Evolutionary conservation across 257 asterid genomes (phyloP), one percentile per base, ranked within the genome.

Genomic region (Orobanche coerulescens): DNA sequence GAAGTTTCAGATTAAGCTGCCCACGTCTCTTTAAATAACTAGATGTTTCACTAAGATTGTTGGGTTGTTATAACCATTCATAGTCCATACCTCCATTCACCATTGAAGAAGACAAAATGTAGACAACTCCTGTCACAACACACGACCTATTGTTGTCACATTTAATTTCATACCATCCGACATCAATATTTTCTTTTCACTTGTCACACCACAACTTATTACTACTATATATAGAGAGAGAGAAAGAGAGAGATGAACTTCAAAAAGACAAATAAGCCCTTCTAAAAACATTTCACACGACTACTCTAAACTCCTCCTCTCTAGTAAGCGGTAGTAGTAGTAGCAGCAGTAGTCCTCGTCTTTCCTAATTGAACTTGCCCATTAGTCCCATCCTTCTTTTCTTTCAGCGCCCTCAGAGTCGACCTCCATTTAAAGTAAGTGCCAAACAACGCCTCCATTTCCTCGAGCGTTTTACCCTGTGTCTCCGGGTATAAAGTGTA

Each of bases 391-490:
- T 22, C 4, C 1, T 24, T 52, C 5, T 66, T 68, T 40, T 67
- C 74, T 49, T 74, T 68, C 73, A 86, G 15, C 31, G 76, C 78
- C 71, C 79, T 81, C 19, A 43, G 40, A 0, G 79, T 83, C 3
- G 73, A 8, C 57, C 91, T 76, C 95, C 95, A 86, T 25, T 62
- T 66, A 18, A 60, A 83, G 63, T 76, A 86, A 2, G 75, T 64
- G 36, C 95, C 95, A 47, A 86, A 86, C 75, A 78, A 50, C 0
- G 53, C 2, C 66, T 83, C 95, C 88, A 86, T 83, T 16, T 86
- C 90, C 49, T 86, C 95, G 0, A 86, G 81, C 0, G 82, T 78
- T 34, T 44, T 86, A 18, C 95, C 72, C 10, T 62, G 69, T 16
- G 81, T 73, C 68, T 78, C 78, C 3, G 81, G 81, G 61, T 71